Conservation (phyloP, 2,329 filamentous ascomycete genomes). For the Chaetomiaceae sp. region DNA sequence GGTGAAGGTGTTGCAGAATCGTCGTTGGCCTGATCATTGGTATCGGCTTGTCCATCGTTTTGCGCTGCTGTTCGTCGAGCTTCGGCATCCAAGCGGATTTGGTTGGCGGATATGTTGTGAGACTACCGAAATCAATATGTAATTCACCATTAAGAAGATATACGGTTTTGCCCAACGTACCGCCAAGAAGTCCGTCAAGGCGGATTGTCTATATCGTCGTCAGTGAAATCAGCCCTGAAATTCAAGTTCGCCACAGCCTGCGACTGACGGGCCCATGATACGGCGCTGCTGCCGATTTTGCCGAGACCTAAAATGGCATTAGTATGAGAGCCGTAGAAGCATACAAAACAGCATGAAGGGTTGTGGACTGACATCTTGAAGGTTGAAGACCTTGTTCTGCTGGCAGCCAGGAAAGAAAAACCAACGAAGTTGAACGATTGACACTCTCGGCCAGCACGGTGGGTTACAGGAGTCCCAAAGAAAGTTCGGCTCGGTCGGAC, state of each 20-base stretch:
- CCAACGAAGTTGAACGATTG: no score
- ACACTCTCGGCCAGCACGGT: no score
- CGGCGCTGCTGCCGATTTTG: constrained; percentile 23
- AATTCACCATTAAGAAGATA: neutral
- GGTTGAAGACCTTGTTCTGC: no score
- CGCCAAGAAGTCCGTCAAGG: constrained; percentile 48
- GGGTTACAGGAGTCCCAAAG: no score
- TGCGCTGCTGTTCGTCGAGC: constrained; percentile 39
- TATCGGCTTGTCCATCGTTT: constrained; percentile 16
- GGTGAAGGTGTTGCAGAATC: constrained; percentile 19
- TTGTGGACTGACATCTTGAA: constrained; percentile 12
- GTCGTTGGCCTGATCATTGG: constrained; percentile 23
- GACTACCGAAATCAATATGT: constrained; percentile 38
- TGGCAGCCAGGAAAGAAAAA: no score
- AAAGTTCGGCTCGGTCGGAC: neutral
- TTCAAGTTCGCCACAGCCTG: neutral
- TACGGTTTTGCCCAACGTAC: constrained; percentile 27
- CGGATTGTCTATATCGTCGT: constrained; percentile 36
- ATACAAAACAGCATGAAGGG: neutral
- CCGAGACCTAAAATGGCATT: constrained; percentile 19
- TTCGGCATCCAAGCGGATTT: constrained; percentile 47
- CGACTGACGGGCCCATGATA: constrained; percentile 30
- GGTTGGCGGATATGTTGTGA: constrained; percentile 62
- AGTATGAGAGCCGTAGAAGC: neutral
- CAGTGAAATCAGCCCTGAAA: constrained; percentile 4